These are phyloP conservation scores for Infundibulicybe gibba DNA, from an alignment of 768 basidiomycete genomes.

Conservation along the genomic window DNA sequence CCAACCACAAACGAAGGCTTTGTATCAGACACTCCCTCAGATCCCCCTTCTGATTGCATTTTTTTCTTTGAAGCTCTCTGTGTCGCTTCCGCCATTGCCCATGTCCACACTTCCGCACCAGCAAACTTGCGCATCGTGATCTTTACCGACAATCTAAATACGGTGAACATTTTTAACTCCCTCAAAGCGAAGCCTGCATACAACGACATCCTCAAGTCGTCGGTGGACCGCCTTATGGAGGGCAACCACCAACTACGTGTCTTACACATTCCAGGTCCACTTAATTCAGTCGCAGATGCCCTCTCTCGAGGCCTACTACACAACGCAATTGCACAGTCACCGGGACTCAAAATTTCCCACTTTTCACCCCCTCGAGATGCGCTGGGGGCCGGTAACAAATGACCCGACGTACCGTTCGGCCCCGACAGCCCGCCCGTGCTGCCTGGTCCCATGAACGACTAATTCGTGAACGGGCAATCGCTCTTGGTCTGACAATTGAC, in stretches of 20 bases:
- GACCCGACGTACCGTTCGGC: neutral
- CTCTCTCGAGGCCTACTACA: too few species aligned
- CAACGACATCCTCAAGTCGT: too few species aligned
- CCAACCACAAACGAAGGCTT: conserved; percentile 4
- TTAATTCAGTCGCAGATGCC: conserved; percentile 26
- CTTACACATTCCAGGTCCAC: conserved; percentile 17
- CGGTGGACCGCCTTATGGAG: too few species aligned
- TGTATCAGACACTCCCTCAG: conserved; percentile 17
- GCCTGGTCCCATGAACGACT: conserved; percentile 26
- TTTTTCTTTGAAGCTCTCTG: conserved; percentile 16
- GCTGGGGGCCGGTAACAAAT: conserved; percentile 20
- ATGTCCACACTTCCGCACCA: neutral
- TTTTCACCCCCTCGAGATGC: conserved; percentile 9
- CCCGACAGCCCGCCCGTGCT: conserved; percentile 21
- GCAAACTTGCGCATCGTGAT: conserved; percentile 7
- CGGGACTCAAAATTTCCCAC: too few species aligned
- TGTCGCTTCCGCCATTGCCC: neutral
- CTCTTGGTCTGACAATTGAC: conserved; percentile 25
- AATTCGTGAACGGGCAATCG: conserved; percentile 22
- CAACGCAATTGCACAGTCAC: too few species aligned
- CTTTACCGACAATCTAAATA: too few species aligned
- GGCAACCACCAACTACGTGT: conserved; percentile 20
- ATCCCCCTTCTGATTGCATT: too few species aligned
- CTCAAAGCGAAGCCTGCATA: too few species aligned
- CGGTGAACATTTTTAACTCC: neutral